Evolutionary conservation across 495 filamentous ascomycete species (phyloP).

Genomic region (Pyrenula massariospora): DNA sequence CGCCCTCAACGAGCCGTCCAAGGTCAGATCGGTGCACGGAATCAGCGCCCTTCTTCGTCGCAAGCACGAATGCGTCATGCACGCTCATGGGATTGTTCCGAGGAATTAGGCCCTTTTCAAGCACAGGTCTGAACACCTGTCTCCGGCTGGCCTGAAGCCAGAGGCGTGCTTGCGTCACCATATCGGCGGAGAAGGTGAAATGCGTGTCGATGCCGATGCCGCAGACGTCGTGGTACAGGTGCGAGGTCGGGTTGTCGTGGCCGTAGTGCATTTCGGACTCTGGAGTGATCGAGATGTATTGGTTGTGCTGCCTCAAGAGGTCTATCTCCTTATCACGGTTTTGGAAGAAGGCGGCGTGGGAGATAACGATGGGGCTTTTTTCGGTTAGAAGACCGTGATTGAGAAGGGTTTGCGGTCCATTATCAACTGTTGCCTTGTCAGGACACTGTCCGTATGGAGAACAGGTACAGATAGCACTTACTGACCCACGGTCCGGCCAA

Average conservation of each 20-base stretch:
- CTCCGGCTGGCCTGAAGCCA: conserved; percentile 24
- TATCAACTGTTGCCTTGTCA: conserved; percentile 15
- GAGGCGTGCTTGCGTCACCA: conserved; percentile 29
- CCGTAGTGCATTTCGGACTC: conserved; percentile 35
- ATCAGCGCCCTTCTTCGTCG: conserved; percentile 31
- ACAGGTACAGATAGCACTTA: conserved; percentile 6
- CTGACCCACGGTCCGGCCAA: conserved; percentile 15
- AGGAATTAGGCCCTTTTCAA: conserved; percentile 23
- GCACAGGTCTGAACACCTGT: conserved; percentile 17
- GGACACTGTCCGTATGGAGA: neutral
- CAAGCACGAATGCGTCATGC: conserved; percentile 36
- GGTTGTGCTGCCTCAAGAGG: conserved; percentile 22
- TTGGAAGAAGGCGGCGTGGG: conserved; percentile 22
- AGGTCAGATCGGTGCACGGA: conserved; percentile 33
- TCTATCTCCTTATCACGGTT: conserved; percentile 6
- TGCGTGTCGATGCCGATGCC: conserved; percentile 33
- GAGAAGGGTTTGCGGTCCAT: conserved; percentile 8
- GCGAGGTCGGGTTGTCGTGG: conserved; percentile 19
- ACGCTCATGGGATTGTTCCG: conserved; percentile 27
- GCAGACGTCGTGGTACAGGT: conserved; percentile 27
- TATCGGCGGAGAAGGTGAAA: conserved; percentile 28
- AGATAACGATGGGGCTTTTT: conserved; percentile 27
- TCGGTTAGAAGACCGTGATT: conserved; percentile 17
- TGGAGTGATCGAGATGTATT: conserved; percentile 31
- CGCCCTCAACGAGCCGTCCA: conserved; percentile 29